Conservation (phyloP, 2,329 filamentous ascomycete genomes). For the Periconia macrospinosa region DNA sequence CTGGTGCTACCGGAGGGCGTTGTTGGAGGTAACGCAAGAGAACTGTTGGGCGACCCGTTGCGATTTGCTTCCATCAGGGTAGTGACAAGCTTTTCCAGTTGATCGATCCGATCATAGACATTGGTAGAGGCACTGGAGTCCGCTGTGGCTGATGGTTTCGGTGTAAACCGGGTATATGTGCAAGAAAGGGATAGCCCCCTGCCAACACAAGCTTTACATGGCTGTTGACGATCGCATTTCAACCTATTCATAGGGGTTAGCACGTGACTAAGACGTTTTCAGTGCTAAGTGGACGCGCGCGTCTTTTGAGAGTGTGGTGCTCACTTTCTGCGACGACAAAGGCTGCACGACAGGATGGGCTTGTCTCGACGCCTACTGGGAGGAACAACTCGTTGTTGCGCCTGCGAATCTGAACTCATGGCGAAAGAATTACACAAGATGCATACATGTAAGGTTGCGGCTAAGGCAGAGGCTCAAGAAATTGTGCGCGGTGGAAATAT, state of each 20-base stretch:
- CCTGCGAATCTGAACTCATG: constrained; percentile 24
- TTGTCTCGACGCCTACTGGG: constrained; percentile 34
- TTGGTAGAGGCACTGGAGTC: constrained; percentile 29
- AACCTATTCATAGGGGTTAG: constrained; percentile 17
- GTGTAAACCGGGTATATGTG: constrained; percentile 27
- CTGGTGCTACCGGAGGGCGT: constrained; percentile 7
- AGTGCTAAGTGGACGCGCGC: background rate
- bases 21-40: background rate
- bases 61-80: constrained; percentile 34
- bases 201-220: constrained; percentile 40
- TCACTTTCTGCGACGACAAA: constrained; percentile 21
- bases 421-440: background rate
- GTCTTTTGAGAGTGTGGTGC: background rate
- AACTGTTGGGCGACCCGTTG: background rate
- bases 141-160: constrained; percentile 14
- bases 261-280: constrained; percentile 9
- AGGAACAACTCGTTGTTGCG: constrained; percentile 23
- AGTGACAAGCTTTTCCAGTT: constrained; percentile 41
- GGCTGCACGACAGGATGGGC: constrained; percentile 32
- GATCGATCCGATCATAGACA: constrained; percentile 41
- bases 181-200: constrained; percentile 40
- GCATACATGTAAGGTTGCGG: background rate
- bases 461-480: background rate
- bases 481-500: background rate
- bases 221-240: constrained; percentile 42